Evolutionary conservation across 2,329 filamentous ascomycete species (phyloP).

Genomic region (Lachnellula occidentalis): DNA sequence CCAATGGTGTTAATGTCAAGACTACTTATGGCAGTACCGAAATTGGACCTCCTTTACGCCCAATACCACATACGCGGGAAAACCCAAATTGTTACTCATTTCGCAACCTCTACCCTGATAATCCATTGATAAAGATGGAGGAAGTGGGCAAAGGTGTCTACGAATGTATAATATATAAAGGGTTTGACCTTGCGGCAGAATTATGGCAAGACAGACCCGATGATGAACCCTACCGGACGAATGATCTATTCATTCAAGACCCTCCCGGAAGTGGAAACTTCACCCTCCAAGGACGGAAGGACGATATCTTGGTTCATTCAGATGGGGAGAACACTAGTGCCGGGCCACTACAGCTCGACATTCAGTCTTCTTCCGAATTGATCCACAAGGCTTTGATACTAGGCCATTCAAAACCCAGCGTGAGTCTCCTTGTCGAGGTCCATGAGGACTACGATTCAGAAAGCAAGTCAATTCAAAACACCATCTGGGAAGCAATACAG

Average conservation of each 20-base stretch:
- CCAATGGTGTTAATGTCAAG: conserved; percentile 30
- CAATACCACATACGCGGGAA: conserved; percentile 26
- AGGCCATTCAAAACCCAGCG: conserved; percentile 24
- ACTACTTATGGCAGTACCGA: conserved; percentile 32
- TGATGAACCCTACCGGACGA: conserved; percentile 28
- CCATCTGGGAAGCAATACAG: conserved; percentile 21
- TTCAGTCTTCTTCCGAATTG: conserved; percentile 21
- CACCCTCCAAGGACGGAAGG: conserved; percentile 28
- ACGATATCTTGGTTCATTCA: conserved; percentile 30
- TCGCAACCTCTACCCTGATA: conserved; percentile 27
- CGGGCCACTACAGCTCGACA: conserved; percentile 26
- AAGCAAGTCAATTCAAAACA: conserved; percentile 1
- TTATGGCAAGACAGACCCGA: conserved; percentile 25
- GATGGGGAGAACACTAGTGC: conserved; percentile 32
- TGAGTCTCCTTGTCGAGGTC: conserved; percentile 26
- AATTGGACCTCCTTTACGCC: conserved; percentile 30
- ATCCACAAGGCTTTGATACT: conserved; percentile 25
- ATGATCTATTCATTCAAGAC: conserved; percentile 30
- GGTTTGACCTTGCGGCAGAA: conserved; percentile 31
- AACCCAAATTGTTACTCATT: conserved; percentile 29
- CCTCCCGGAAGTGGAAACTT: conserved; percentile 28
- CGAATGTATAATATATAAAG: conserved; percentile 30
- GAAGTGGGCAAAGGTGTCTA: conserved; percentile 26
- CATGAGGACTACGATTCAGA: conserved; percentile 16
- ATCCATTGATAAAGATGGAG: conserved; percentile 27